Evolutionary conservation across 2,329 filamentous ascomycete species (phyloP).

Genomic region (Ophiocordyceps polyrhachis-furcata): DNA sequence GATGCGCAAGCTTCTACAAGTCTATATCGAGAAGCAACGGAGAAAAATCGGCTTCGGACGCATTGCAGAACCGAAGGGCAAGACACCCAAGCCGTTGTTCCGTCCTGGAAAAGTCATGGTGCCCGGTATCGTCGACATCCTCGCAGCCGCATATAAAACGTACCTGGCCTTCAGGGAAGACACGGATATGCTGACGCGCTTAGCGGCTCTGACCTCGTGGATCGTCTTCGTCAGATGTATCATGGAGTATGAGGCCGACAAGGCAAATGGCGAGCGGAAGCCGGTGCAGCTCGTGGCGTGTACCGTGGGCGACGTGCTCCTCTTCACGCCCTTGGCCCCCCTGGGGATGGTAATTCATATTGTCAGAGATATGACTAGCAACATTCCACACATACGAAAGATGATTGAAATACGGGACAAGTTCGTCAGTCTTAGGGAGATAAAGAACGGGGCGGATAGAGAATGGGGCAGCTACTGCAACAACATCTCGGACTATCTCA

Average conservation of each 20-base stretch:
- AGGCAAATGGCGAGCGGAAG: background rate
- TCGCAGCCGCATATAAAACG: background rate
- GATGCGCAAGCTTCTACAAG: background rate
- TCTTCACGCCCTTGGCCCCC: background rate
- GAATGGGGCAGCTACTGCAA: background rate
- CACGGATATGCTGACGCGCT: background rate
- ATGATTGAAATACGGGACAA: background rate
- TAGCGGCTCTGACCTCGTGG: background rate
- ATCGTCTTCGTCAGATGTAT: background rate
- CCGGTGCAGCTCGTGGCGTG: background rate
- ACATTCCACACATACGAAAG: background rate
- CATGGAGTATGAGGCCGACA: background rate
- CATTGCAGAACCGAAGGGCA: no score
- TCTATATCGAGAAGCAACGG: background rate
- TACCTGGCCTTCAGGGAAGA: background rate
- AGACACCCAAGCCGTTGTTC: background rate
- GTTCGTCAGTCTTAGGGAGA: background rate
- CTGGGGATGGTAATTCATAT: background rate
- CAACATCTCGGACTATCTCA: background rate
- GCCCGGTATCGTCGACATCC: background rate
- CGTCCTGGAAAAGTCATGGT: background rate
- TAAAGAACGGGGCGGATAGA: background rate
- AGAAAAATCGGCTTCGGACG: no score
- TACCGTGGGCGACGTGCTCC: background rate
- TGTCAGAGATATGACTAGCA: background rate